These are phyloP conservation scores for Schoenoplectus triqueter DNA, from an alignment of 202 grass and related monocot species.

Conservation along the genomic window DNA sequence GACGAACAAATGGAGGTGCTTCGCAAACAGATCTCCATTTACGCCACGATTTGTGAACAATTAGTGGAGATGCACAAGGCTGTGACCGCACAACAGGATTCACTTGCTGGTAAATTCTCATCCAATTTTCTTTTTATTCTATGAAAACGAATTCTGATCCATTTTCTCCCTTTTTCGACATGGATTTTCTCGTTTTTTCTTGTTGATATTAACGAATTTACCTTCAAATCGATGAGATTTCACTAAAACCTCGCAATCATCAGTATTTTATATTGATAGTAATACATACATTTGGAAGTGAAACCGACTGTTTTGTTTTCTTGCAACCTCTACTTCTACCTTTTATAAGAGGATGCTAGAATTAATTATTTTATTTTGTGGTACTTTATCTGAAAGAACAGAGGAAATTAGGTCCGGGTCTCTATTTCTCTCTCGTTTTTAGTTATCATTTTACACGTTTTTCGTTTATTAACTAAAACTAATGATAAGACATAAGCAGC, in stretches of 20 bases:
- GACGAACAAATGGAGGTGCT: slow-evolving; percentile 99
- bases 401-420: neutral
- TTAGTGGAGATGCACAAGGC: slow-evolving; percentile 96
- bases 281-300: neutral
- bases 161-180: neutral
- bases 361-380: no score
- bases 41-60: slow-evolving; percentile 95
- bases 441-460: slow-evolving; percentile 1
- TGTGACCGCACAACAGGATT: slow-evolving; percentile 80
- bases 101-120: slow-evolving; percentile 64
- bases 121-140: neutral
- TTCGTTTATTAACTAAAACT: no score
- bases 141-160: neutral
- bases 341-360: no score
- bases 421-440: neutral
- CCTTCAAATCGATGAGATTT: no score
- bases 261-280: neutral
- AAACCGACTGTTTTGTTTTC: slow-evolving; percentile 10
- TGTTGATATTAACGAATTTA: slow-evolving; percentile 15
- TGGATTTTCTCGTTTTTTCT: neutral
- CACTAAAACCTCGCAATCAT: neutral
- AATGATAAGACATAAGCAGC: no score
- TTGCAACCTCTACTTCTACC: neutral
- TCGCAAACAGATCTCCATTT: slow-evolving; percentile 98
- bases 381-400: neutral